A percentile compares a stretch with the other conserved stretches of the same genome.
phyloP scores from a whole-genome alignment of 2,329 filamentous ascomycete species.

The Lachnellula hyalina region DNA sequence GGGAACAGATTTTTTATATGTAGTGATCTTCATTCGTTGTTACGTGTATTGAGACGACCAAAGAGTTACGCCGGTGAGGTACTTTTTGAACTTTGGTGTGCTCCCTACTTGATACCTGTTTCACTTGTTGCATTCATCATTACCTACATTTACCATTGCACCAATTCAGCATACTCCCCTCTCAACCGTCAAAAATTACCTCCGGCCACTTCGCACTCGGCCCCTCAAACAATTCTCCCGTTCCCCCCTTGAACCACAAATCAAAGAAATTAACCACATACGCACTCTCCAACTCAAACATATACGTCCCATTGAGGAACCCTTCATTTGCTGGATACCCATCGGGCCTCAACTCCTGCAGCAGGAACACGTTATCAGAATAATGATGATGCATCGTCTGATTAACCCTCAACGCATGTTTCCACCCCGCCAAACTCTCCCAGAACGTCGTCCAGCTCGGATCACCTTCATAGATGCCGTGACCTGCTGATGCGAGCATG shows the following conservation, averaged over 20 bases:
- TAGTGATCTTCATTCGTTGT: too few relatives aligned
- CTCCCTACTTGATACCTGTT: too few relatives aligned
- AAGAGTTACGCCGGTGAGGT: too few relatives aligned
- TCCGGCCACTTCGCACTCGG: conserved; percentile 19
- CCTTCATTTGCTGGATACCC: neutral
- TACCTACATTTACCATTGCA: too few relatives aligned
- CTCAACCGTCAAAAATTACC: conserved; percentile 9
- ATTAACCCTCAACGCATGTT: conserved; percentile 16
- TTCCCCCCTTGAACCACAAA: conserved; percentile 15
- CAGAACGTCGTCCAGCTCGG: conserved; percentile 15
- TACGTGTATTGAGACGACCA: too few relatives aligned
- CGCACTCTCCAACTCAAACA: conserved; percentile 17
- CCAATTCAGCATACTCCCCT: too few relatives aligned
- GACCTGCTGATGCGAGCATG: conserved; percentile 18
- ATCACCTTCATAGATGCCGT: conserved; percentile 14
- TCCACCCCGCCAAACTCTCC: conserved; percentile 16
- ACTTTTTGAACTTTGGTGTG: too few relatives aligned
- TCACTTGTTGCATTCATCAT: too few relatives aligned
- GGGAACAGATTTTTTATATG: neutral
- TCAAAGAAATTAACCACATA: conserved; percentile 23
- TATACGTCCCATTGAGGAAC: conserved; percentile 1
- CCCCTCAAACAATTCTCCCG: conserved; percentile 9
- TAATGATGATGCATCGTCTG: conserved; percentile 16
- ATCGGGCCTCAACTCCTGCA: neutral
- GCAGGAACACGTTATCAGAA: conserved; percentile 15